A percentile compares a stretch with the other conserved stretches of the same genome.
Conservation (phyloP, 257 asterid genomes). For the Linaria vulgaris region DNA sequence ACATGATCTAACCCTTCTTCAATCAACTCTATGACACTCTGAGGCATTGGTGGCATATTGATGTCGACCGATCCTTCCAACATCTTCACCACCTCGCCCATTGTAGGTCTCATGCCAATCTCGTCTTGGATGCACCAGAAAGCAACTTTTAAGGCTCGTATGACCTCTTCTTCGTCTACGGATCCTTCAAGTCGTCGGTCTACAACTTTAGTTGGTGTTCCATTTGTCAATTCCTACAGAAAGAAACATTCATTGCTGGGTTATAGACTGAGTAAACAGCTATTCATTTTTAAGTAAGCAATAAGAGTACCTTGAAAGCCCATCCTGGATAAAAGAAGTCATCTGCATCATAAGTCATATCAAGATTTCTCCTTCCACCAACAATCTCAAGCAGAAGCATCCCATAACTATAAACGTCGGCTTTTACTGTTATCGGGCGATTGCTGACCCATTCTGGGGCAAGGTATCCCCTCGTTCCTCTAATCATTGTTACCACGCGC, state of each 20-base stretch:
- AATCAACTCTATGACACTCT: conserved; percentile 66
- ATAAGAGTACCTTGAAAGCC: conserved; percentile 79
- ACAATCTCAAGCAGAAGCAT: conserved; percentile 85
- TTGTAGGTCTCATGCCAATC: conserved; percentile 64
- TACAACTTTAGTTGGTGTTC: conserved; percentile 50
- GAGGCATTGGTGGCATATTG: conserved; percentile 80
- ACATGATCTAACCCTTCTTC: conserved; percentile 91
- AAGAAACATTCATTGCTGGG: neutral
- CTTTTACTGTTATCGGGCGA: conserved; percentile 82
- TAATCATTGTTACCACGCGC: conserved; percentile 73
- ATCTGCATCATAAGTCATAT: conserved; percentile 71
- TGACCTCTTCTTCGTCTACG: conserved; percentile 58
- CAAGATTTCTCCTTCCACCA: conserved; percentile 88
- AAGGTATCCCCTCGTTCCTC: conserved; percentile 86
- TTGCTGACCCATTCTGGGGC: conserved; percentile 95
- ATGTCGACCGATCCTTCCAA: conserved; percentile 72
- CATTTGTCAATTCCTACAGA: conserved; percentile 60
- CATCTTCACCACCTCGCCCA: conserved; percentile 93
- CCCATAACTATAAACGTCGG: conserved; percentile 90
- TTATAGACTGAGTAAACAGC: too few relatives aligned
- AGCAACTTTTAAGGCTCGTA: conserved; percentile 61
- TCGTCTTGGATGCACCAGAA: conserved; percentile 96
- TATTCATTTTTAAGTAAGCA: neutral
- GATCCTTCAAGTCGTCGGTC: conserved; percentile 67
- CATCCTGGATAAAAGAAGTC: conserved; percentile 94